Base-by-base conservation (phyloP, 225 moss, liverwort and hornwort species). In the Anthoceros angustus region DNA sequence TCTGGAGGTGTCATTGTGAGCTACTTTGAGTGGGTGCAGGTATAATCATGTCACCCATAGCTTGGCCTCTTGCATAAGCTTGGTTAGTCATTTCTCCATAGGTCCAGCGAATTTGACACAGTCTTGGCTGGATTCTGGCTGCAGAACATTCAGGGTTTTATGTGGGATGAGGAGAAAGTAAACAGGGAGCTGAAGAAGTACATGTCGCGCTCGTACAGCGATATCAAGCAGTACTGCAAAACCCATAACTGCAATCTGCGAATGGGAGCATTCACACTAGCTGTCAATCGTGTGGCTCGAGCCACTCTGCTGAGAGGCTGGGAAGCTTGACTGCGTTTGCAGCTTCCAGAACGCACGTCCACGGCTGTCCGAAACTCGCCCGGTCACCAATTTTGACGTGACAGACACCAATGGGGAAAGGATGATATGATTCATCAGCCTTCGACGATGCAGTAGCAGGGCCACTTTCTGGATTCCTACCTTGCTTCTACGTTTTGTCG, bases 21-120 rank as follows among this genome's bases (percentile, higher is more conserved):
- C 78, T 95, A 95, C 78, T 95, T 95, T 45, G 95, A 95, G 78
- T 95, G 95, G 95, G 95, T 95, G 40, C 95, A 95, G 95, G 95
- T 95, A 76, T 42, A 5, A 20, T 39, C 40, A 26, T 11, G 16
- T 6, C 18, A 66, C 11, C 66, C 42, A 40, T 66, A 10, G 20
- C 16, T 66, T 5, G 5, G 42, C 8, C 40, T 12, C n/a, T 43
- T 24, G 8, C 18, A 26, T 12, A 12, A 11, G 1, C 18, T 74
- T 15, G 18, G 39, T 6, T 42, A 15, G 10, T 46, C 23, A 46
- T 5, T 26, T 24, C 21, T 23, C 4, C 50, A 60, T 43, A 32
- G 46, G 10, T 25, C 3, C 23, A 48, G 21, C 2, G 10, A 43
- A 26, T 10, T 23, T 41, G 5, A 49, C 25, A 10, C n/a, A 65